Evolutionary conservation across 805 yeast genomes (phyloP).

Genomic region (Barnettozyma californica): DNA sequence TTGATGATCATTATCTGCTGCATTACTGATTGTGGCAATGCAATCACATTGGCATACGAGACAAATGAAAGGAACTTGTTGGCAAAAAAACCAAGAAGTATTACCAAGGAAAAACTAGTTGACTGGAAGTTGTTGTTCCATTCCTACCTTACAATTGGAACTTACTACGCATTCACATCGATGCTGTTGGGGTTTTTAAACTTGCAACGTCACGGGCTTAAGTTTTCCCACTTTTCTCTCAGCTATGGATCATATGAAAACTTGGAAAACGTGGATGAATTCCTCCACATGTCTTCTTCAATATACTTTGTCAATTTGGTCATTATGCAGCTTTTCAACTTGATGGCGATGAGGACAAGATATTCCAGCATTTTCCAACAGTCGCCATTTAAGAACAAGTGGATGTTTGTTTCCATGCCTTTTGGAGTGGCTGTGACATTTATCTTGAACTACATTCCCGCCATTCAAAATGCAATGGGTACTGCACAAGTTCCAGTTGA

Average conservation of each 20-base stretch:
- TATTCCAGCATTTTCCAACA: conserved; percentile 38
- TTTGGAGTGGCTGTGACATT: neutral
- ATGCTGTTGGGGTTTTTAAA: neutral
- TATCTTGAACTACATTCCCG: neutral
- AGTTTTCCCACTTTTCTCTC: neutral
- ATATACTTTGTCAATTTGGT: conserved; percentile 44
- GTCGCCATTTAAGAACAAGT: neutral
- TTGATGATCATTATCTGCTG: conserved; percentile 47
- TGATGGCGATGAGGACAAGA: conserved; percentile 39
- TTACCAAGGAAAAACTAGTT: conserved; percentile 37
- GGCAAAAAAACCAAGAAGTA: conserved; percentile 36
- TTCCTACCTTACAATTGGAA: conserved; percentile 33
- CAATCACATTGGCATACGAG: conserved; percentile 41
- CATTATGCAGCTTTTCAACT: conserved; percentile 41
- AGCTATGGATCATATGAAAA: neutral
- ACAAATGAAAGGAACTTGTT: conserved; percentile 38
- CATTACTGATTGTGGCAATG: conserved; percentile 42
- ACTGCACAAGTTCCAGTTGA: neutral
- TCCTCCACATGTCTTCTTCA: conserved; percentile 33
- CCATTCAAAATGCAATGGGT: neutral
- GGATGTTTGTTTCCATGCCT: neutral
- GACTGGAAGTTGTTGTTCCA: conserved; percentile 36
- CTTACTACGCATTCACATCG: neutral
- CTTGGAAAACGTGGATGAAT: conserved; percentile 23
- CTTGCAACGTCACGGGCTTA: neutral